phyloP scores from a whole-genome alignment of 73 alveolate genomes.

The Uronychia setigera region DNA sequence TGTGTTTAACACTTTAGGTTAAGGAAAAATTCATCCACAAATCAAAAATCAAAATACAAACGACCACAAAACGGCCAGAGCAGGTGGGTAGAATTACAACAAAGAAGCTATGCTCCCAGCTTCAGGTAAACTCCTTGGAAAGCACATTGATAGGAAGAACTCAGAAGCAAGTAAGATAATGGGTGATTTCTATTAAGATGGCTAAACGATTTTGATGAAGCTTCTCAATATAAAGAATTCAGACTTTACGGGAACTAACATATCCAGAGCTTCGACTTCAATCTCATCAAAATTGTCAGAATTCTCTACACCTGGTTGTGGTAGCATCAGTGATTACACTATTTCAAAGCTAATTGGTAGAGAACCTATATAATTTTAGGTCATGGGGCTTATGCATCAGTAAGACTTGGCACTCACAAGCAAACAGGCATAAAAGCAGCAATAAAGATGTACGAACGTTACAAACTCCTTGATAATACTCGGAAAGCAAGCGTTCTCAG shows the following conservation, averaged over 20 bases:
- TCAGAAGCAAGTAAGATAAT: neutral
- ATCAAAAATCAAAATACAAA: neutral
- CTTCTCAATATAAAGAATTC: neutral
- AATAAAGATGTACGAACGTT: constrained; percentile 61
- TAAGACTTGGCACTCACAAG: constrained; percentile 45
- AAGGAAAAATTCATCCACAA: neutral
- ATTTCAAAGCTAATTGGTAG: constrained; percentile 61
- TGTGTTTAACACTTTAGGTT: neutral
- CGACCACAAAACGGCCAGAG: neutral
- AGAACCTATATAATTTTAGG: constrained; percentile 26
- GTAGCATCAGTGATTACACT: constrained; percentile 68
- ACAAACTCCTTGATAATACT: constrained; percentile 45
- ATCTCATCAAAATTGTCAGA: constrained; percentile 3
- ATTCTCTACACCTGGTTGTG: constrained; percentile 33
- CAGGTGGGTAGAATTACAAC: neutral
- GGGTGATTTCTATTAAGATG: neutral
- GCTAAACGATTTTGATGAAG: neutral
- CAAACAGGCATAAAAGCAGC: constrained; percentile 44
- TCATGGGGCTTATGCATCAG: constrained; percentile 73
- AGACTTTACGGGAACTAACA: neutral
- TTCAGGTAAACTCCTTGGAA: neutral
- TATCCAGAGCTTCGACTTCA: neutral
- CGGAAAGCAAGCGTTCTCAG: constrained; percentile 49
- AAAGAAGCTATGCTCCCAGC: neutral
- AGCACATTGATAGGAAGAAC: neutral